Conservation (phyloP, 1,284 basidiomycete species). For the Ganoderma lucidum region DNA sequence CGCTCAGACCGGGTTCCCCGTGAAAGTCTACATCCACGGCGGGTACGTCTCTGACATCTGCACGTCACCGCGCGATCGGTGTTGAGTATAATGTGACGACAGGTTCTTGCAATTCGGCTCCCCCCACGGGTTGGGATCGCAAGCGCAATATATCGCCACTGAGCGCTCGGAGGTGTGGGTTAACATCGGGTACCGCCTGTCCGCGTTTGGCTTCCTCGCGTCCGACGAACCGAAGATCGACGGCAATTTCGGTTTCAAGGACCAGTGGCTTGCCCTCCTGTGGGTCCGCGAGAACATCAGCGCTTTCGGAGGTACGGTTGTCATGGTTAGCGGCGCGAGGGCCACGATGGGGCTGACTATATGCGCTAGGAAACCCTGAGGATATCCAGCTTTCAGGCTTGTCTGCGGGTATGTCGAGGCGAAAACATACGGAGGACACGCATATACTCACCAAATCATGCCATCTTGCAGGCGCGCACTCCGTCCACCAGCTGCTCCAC, state of each 20-base stretch:
- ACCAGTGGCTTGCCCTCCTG: slow-evolving; percentile 70
- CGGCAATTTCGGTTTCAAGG: slow-evolving; percentile 85
- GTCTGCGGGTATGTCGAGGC: slow-evolving; percentile 62
- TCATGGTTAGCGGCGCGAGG: not conserved
- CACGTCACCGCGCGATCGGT: slow-evolving; percentile 1
- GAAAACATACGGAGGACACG: not conserved
- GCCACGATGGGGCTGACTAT: not conserved
- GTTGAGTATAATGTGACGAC: not conserved
- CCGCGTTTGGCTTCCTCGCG: slow-evolving; percentile 79
- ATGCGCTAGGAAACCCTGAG: slow-evolving; percentile 55
- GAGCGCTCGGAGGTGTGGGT: slow-evolving; percentile 75
- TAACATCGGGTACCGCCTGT: slow-evolving; percentile 75
- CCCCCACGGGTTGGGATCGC: slow-evolving; percentile 61
- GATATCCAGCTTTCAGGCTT: slow-evolving; percentile 72
- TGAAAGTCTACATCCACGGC: slow-evolving; percentile 81
- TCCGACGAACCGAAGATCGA: slow-evolving; percentile 62
- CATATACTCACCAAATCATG: not conserved
- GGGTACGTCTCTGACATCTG: slow-evolving; percentile 49
- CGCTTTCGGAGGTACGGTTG: slow-evolving; percentile 60
- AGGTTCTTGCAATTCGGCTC: slow-evolving; percentile 87
- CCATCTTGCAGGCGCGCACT: slow-evolving; percentile 64
- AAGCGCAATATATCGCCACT: slow-evolving; percentile 73
- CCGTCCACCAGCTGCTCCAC: slow-evolving; percentile 78
- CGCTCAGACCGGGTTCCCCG: slow-evolving; percentile 58
- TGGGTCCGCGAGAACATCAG: slow-evolving; percentile 70